Percentiles rank a stretch among this genome's conserved stretches.
Evolutionary conservation across 2,329 filamentous ascomycete species (phyloP).

Genomic region (Neophaeococcomyces aloes): DNA sequence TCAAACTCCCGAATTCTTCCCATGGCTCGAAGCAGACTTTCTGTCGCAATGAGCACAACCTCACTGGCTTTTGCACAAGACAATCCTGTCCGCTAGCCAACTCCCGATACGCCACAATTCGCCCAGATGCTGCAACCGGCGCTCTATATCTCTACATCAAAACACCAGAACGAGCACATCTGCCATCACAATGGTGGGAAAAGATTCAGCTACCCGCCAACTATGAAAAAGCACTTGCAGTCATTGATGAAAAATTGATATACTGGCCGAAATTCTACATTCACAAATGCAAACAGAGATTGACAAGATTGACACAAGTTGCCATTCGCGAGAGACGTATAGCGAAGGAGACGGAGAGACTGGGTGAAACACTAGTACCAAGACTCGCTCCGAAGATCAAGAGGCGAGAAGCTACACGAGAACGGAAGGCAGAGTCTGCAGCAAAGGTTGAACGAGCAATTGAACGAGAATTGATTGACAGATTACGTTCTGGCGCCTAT

Average conservation of each 20-base stretch:
- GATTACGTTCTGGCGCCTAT: slow-evolving; percentile 83
- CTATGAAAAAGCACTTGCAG: slow-evolving; percentile 77
- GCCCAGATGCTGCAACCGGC: slow-evolving; percentile 67
- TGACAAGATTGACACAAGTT: slow-evolving; percentile 86
- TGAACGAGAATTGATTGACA: slow-evolving; percentile 85
- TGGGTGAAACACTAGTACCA: slow-evolving; percentile 80
- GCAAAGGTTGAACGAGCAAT: slow-evolving; percentile 95
- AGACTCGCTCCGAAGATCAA: slow-evolving; percentile 85
- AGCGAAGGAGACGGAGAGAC: slow-evolving; percentile 75
- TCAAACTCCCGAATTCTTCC: slow-evolving; percentile 77
- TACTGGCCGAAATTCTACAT: slow-evolving; percentile 92
- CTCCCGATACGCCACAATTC: slow-evolving; percentile 83
- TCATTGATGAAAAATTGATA: slow-evolving; percentile 74
- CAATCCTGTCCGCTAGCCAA: slow-evolving; percentile 88
- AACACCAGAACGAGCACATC: slow-evolving; percentile 76
- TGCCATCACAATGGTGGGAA: slow-evolving; percentile 91
- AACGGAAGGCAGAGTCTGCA: slow-evolving; percentile 66
- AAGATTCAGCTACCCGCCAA: slow-evolving; percentile 80
- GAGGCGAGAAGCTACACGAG: slow-evolving; percentile 62
- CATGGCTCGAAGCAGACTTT: too few relatives aligned
- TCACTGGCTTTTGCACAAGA: slow-evolving; percentile 70
- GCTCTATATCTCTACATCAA: slow-evolving; percentile 95
- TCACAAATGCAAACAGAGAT: slow-evolving; percentile 92
- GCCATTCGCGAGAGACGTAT: slow-evolving; percentile 66
- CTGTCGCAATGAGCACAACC: slow-evolving; percentile 90